A percentile compares a stretch with the other conserved stretches of the same genome.
phyloP scores from a whole-genome alignment of 306 rosid species.

The Gillenia trifoliata region DNA sequence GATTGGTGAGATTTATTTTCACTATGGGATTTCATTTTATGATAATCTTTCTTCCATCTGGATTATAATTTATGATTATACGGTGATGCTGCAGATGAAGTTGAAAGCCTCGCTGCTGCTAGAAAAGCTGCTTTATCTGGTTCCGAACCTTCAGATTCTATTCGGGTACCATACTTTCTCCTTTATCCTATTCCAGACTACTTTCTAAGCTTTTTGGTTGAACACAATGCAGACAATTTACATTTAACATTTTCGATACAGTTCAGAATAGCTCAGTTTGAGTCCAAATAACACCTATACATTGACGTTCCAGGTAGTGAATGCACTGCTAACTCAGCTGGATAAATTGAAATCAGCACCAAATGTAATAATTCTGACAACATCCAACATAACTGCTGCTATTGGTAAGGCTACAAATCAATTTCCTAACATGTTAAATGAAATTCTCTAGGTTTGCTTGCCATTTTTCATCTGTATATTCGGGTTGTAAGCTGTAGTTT shows the following conservation, averaged over 20 bases:
- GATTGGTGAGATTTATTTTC: slow-evolving; percentile 69
- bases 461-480: neutral
- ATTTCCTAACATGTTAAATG: neutral
- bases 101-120: slow-evolving; percentile 96
- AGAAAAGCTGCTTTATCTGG: slow-evolving; percentile 96
- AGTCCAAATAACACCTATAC: slow-evolving; percentile 20
- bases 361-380: slow-evolving; percentile 86
- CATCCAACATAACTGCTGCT: slow-evolving; percentile 94
- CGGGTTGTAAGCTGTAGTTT: neutral
- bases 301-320: slow-evolving; percentile 75
- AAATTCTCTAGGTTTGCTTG: neutral
- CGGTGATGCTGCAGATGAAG: slow-evolving; percentile 75
- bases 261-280: neutral
- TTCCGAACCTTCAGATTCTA: slow-evolving; percentile 99
- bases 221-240: neutral
- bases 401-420: slow-evolving; percentile 60
- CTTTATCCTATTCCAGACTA: neutral
- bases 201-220: neutral
- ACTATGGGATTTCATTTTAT: slow-evolving; percentile 18
- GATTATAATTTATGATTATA: slow-evolving; percentile 17
- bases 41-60: slow-evolving; percentile 20
- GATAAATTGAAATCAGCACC: slow-evolving; percentile 91
- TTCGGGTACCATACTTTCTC: slow-evolving; percentile 49
- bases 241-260: neutral
- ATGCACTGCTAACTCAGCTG: slow-evolving; percentile 91